Conservation (phyloP, 352 stramenopile genomes). For the Thalassiosira ordinaria region DNA sequence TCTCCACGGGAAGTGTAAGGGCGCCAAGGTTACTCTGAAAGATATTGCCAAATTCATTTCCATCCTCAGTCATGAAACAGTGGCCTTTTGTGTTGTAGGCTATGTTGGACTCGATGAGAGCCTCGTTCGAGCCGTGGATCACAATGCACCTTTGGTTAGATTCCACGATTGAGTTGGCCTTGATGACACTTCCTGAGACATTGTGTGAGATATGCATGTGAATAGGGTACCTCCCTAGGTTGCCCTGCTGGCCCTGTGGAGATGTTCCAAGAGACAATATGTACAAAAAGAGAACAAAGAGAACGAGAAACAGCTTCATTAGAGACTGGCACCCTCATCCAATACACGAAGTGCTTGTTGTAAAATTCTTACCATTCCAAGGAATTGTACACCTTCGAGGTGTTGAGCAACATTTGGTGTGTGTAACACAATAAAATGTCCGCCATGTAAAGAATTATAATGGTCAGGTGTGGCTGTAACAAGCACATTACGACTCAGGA, state of each 20-base stretch:
- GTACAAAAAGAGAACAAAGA: neutral
- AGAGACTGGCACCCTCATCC: neutral
- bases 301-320: neutral
- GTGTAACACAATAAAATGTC: constrained; percentile 48
- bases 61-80: constrained; percentile 61
- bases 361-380: neutral
- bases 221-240: neutral
- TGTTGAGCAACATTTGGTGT: constrained; percentile 22
- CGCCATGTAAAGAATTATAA: constrained; percentile 18
- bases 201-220: neutral
- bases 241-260: no score
- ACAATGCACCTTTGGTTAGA: constrained; percentile 64
- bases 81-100: constrained; percentile 78
- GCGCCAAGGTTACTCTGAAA: constrained; percentile 19
- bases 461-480: neutral
- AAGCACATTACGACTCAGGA: neutral
- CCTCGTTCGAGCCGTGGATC: constrained; percentile 70
- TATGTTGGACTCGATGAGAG: constrained; percentile 48
- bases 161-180: constrained; percentile 59
- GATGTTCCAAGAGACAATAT: no score
- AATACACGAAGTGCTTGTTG: neutral
- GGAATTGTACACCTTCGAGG: constrained; percentile 53
- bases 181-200: constrained; percentile 44
- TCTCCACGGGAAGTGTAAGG: neutral
- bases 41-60: constrained; percentile 15